phyloP scores from a whole-genome alignment of 306 rosid species.

The Lablab purpureus region DNA sequence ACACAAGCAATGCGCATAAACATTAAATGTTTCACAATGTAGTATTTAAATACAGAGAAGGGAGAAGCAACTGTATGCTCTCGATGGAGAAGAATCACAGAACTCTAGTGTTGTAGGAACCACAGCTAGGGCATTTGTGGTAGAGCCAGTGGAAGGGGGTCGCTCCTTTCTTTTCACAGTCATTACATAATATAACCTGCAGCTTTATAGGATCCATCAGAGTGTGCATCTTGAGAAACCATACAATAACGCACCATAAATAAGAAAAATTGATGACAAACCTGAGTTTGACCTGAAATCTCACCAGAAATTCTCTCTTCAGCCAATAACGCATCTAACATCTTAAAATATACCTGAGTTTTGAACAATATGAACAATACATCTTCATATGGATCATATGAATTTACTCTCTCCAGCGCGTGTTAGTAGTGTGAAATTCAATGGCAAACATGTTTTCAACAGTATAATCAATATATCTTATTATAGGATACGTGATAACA shows the following conservation, averaged over 20 bases:
- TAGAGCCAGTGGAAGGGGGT: constrained; percentile 86
- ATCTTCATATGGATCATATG: too few species aligned
- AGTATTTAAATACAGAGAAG: constrained; percentile 47
- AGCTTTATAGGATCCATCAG: constrained; percentile 43
- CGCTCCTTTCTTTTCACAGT: constrained; percentile 90
- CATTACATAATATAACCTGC: constrained; percentile 90
- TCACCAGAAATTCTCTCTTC: constrained; percentile 78
- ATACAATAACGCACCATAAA: neutral
- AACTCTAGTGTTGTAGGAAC: constrained; percentile 88
- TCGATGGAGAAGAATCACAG: constrained; percentile 53
- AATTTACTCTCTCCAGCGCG: neutral
- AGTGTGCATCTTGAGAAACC: constrained; percentile 21
- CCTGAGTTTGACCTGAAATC: constrained; percentile 73
- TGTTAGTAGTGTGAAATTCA: constrained; percentile 3
- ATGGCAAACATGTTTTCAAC: constrained; percentile 27
- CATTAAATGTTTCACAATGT: constrained; percentile 36
- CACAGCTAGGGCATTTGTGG: constrained; percentile 84
- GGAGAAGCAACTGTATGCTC: constrained; percentile 48
- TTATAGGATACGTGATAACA: constrained; percentile 33
- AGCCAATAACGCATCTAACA: constrained; percentile 84
- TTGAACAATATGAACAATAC: too few species aligned
- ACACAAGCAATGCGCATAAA: constrained; percentile 35
- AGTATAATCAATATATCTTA: constrained; percentile 29
- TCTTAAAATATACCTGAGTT: constrained; percentile 74
- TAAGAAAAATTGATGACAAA: constrained; percentile 46